These are phyloP conservation scores for Lanmaoa rubissima DNA, from an alignment of 768 basidiomycete species.

Conservation along the genomic window DNA sequence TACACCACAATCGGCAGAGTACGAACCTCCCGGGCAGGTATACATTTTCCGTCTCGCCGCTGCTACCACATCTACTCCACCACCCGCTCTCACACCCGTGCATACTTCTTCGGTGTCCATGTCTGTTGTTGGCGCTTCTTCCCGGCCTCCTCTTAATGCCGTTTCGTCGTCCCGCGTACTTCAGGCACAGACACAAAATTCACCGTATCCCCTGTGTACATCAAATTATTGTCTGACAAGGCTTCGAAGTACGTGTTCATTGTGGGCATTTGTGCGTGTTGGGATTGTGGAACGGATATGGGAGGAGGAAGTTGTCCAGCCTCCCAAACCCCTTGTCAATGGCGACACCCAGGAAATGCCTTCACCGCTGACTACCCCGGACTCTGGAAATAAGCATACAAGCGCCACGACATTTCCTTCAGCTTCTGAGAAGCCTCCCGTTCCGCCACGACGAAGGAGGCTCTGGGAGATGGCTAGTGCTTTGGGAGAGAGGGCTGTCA, in stretches of 20 bases:
- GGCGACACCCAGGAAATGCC: background rate
- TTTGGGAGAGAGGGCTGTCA: slow-evolving; percentile 55
- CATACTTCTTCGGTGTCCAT: slow-evolving; percentile 33
- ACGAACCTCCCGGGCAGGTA: slow-evolving; percentile 43
- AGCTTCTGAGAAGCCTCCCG: slow-evolving; percentile 48
- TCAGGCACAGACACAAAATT: slow-evolving; percentile 23
- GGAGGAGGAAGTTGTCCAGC: slow-evolving; percentile 67
- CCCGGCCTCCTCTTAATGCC: slow-evolving; percentile 19
- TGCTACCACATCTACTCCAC: slow-evolving; percentile 24
- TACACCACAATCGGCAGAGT: slow-evolving; percentile 33
- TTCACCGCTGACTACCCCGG: background rate
- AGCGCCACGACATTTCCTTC: background rate
- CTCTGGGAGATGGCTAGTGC: slow-evolving; percentile 70
- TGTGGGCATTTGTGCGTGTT: slow-evolving; percentile 86
- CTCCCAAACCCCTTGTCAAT: slow-evolving; percentile 25
- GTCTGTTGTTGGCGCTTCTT: slow-evolving; percentile 28
- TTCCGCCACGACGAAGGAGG: slow-evolving; percentile 61
- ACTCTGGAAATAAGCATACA: slow-evolving; percentile 1
- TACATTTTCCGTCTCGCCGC: slow-evolving; percentile 66
- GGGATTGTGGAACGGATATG: slow-evolving; percentile 83
- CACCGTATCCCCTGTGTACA: slow-evolving; percentile 68
- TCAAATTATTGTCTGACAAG: slow-evolving; percentile 85
- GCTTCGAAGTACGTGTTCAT: slow-evolving; percentile 80
- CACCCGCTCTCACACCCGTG: slow-evolving; percentile 20
- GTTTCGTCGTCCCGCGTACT: slow-evolving; percentile 46